Evolutionary conservation across 352 stramenopile species (phyloP).

Genomic region (Phytophthora hibernalis): DNA sequence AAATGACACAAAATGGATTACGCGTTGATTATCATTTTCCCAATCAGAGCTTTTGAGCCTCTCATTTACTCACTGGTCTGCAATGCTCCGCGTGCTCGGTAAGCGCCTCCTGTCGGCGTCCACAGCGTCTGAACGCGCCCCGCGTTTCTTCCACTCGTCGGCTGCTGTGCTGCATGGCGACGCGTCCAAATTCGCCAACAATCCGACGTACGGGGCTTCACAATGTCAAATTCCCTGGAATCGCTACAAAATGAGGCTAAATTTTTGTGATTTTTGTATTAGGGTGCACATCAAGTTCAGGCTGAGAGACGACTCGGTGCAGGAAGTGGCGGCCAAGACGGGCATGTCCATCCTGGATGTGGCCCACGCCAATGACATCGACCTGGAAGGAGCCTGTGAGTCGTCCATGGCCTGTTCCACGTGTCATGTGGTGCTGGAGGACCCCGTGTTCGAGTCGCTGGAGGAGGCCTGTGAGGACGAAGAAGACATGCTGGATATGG

Average conservation of each 20-base stretch:
- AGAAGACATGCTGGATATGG: conserved; percentile 99
- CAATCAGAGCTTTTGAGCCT: neutral
- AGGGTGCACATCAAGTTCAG: conserved; percentile 86
- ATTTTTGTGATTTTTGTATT: neutral
- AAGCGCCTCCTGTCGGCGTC: conserved; percentile 30
- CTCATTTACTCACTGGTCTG: conserved; percentile 10
- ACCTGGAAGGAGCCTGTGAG: conserved; percentile 94
- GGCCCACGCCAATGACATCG: conserved; percentile 94
- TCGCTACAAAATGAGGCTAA: neutral
- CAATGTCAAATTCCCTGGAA: neutral
- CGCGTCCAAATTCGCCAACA: conserved; percentile 61
- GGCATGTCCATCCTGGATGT: conserved; percentile 92
- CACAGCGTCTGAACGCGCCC: neutral
- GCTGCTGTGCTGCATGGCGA: conserved; percentile 57
- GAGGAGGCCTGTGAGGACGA: conserved; percentile 95
- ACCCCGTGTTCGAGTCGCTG: conserved; percentile 93
- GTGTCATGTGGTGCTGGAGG: conserved; percentile 97
- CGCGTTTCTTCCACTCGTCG: conserved; percentile 57
- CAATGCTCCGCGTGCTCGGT: conserved; percentile 44
- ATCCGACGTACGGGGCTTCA: conserved; percentile 57
- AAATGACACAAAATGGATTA: conserved; percentile 9
- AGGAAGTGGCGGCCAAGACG: conserved; percentile 72
- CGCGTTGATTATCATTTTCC: conserved; percentile 5
- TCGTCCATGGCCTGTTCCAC: conserved; percentile 98
- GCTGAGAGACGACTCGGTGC: conserved; percentile 64